Conservation (phyloP, 2,329 filamentous ascomycete genomes). For the Waltergamsia citrina region DNA sequence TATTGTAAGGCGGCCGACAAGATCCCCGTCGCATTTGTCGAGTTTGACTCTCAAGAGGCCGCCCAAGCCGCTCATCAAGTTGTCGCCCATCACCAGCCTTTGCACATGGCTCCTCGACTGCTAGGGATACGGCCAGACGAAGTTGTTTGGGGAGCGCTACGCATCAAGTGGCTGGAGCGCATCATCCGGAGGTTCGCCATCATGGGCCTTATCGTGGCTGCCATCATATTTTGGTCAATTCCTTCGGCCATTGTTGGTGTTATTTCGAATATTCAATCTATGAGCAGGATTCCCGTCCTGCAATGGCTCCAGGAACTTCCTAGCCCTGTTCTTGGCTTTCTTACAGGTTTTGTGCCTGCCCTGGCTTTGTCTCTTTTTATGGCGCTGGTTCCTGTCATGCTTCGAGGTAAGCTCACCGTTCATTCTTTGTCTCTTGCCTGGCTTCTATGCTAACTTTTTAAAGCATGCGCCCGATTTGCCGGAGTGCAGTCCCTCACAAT, state of each 20-base stretch:
- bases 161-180: conserved; percentile 79
- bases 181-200: conserved; percentile 63
- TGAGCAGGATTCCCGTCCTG: conserved; percentile 61
- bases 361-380: conserved; percentile 75
- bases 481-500: conserved; percentile 73
- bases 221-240: conserved; percentile 81
- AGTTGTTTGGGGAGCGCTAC: conserved; percentile 79
- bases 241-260: conserved; percentile 71
- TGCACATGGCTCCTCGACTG: conserved; percentile 80
- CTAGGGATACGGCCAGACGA: conserved; percentile 76
- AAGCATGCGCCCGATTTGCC: conserved; percentile 65
- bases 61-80: conserved; percentile 84
- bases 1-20: conserved; percentile 18
- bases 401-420: conserved; percentile 39
- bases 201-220: conserved; percentile 59
- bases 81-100: conserved; percentile 74
- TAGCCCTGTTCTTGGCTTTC: conserved; percentile 61
- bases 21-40: conserved; percentile 77
- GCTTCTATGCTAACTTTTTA: conserved; percentile 6
- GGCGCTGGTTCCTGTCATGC: conserved; percentile 74
- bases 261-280: conserved; percentile 72
- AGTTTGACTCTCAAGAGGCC: conserved; percentile 73
- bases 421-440: background rate
- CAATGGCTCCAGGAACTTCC: conserved; percentile 67
- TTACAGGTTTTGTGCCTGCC: conserved; percentile 76